Conservation (phyloP, 108 stramenopile genomes). For the Ochromonas danica region DNA sequence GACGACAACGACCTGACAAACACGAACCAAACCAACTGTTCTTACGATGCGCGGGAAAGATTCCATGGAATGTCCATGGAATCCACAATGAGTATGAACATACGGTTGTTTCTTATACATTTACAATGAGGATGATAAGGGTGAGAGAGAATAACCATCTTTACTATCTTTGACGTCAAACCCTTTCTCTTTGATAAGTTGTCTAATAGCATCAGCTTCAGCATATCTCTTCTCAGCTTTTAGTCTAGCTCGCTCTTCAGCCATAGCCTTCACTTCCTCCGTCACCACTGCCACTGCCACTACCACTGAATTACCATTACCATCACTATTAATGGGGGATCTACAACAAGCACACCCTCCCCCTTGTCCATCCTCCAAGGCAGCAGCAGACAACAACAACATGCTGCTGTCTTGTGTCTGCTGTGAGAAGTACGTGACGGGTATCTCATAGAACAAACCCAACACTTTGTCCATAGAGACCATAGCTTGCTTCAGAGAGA, state of each 20-base stretch:
- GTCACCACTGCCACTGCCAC: background rate
- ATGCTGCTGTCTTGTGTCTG: background rate
- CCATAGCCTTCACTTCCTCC: background rate
- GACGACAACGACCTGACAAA: no score
- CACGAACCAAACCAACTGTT: no score
- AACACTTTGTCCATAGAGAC: background rate
- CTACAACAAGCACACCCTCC: background rate
- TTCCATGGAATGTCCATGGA: no score
- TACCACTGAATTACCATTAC: background rate
- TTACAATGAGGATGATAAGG: background rate
- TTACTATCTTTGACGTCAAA: background rate
- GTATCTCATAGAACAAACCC: background rate
- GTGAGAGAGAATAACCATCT: background rate
- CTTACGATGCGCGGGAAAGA: no score
- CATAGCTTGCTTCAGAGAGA: no score
- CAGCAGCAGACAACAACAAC: no score
- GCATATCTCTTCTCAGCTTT: background rate
- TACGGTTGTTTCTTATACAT: no score
- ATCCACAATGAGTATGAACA: no score
- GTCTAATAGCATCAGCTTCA: background rate
- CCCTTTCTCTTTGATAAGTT: background rate
- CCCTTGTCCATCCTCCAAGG: background rate
- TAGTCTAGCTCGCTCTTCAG: background rate
- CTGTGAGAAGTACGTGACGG: background rate
- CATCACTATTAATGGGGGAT: background rate